These are phyloP conservation scores for Fraxinus greggii DNA, from an alignment of 305 asterid genomes.

Conservation along the genomic window DNA sequence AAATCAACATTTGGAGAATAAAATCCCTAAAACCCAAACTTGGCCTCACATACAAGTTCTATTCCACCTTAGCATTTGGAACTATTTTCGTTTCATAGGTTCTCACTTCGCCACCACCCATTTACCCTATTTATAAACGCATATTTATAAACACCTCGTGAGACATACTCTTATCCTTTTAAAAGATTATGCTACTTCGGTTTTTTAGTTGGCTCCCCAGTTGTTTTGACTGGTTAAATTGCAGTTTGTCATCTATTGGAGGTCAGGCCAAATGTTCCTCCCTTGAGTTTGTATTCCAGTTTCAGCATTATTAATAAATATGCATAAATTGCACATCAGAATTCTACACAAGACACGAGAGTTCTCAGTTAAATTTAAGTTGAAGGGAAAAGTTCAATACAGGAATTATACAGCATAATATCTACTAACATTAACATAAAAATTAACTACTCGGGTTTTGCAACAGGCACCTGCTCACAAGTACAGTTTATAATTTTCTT, in stretches of 20 bases:
- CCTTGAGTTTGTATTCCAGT: background rate
- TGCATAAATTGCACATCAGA: background rate
- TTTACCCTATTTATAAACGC: background rate
- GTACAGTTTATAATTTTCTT: background rate
- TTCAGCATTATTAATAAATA: background rate
- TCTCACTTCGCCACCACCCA: background rate
- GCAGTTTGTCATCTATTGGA: background rate
- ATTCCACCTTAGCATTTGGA: background rate
- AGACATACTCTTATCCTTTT: background rate
- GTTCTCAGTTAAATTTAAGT: background rate
- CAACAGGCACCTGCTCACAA: background rate
- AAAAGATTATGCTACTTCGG: background rate
- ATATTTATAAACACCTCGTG: too few species aligned
- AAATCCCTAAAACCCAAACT: background rate
- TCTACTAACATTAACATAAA: background rate
- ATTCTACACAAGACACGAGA: background rate
- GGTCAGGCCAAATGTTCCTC: background rate
- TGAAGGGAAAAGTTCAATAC: background rate
- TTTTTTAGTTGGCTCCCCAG: background rate
- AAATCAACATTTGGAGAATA: background rate
- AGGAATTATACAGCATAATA: background rate
- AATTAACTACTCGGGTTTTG: background rate
- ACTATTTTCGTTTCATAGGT: background rate
- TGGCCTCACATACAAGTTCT: background rate
- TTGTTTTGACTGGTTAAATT: background rate